Percentiles rank a stretch among this genome's conserved stretches.
phyloP scores from a whole-genome alignment of 2,329 filamentous ascomycete species.

The Trichoderma breve region DNA sequence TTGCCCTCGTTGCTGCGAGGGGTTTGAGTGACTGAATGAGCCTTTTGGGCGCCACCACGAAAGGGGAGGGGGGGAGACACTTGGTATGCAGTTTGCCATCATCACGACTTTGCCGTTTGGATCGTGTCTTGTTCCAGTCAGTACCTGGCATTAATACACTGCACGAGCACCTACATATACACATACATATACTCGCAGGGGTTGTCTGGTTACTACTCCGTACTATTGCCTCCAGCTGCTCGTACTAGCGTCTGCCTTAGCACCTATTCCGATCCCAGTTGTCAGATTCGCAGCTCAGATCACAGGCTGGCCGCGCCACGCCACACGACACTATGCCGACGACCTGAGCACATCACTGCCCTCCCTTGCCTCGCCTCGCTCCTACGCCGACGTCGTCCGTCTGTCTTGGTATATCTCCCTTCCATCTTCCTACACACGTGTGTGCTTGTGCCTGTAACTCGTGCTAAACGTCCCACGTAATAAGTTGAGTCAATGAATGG shows the following conservation, averaged over 20 bases:
- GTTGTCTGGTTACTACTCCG: not conserved
- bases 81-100: not conserved
- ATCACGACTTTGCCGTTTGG: not conserved
- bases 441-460: not conserved
- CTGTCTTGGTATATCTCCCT: not conserved
- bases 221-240: not conserved
- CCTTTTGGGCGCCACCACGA: not conserved
- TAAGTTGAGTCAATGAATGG: not conserved
- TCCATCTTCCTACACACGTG: not conserved
- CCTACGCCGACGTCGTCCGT: not conserved
- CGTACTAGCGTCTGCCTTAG: not conserved
- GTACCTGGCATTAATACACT: not conserved
- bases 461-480: not conserved
- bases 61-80: not conserved
- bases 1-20: not conserved
- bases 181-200: not conserved
- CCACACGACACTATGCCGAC: not conserved
- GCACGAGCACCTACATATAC: not conserved
- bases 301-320: slow-evolving; percentile 10
- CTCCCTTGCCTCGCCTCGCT: not conserved
- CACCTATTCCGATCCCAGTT: slow-evolving; percentile 6
- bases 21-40: not conserved
- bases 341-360: not conserved
- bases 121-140: not conserved
- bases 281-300: slow-evolving; percentile 16